Evolutionary conservation across 2,329 filamentous ascomycete species (phyloP), one percentile per base, ranked within the genome.

Genomic region (Ophiocordyceps sinensis): DNA sequence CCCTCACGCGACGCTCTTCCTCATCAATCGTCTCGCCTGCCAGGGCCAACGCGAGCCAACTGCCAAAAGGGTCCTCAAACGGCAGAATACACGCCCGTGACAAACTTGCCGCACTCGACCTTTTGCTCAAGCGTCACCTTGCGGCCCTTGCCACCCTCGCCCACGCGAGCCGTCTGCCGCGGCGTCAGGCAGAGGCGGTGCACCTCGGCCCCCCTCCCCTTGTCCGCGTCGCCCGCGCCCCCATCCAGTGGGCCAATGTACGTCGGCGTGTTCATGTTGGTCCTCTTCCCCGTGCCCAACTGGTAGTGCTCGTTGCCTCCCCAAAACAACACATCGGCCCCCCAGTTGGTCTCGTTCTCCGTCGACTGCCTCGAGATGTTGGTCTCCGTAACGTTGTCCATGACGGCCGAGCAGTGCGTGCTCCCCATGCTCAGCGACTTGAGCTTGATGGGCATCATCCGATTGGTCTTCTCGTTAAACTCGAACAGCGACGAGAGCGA

Each of bases 281-380:
- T 91, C 46, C 89, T 68, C 67, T 83, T 93, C 26, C 91, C 88
- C 1, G 83, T 95, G 12, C 91, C 91, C 23, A 98, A 74, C 62
- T 98, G 91, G 60, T 83, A 95, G 57, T 81, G 76, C 64, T 96
- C 88, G 53, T 96, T 98, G 41, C 86, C 86, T 46, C 91, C 91
- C 85, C 88, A 98, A 68, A 85, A 93, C 2, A 96, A 59, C 28
- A 88, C 79, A 57, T 96, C 91, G 5, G 82, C 78, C 38, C 91
- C 91, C 76, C 80, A 94, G 56, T 91, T 88, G 1, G 79, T 85
- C 52, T 87, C 82, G 48, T 84, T 82, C 34, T 75, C 65, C 1
- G 71, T 70, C 14, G 52, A 67, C 41, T 56, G 62, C 45, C 52
- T 57, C 2, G 70, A 64, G 2, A 79, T 71, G 14, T 68, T 63